Evolutionary conservation across 306 rosid genomes (phyloP).

Genomic region (Prosopis cineraria): DNA sequence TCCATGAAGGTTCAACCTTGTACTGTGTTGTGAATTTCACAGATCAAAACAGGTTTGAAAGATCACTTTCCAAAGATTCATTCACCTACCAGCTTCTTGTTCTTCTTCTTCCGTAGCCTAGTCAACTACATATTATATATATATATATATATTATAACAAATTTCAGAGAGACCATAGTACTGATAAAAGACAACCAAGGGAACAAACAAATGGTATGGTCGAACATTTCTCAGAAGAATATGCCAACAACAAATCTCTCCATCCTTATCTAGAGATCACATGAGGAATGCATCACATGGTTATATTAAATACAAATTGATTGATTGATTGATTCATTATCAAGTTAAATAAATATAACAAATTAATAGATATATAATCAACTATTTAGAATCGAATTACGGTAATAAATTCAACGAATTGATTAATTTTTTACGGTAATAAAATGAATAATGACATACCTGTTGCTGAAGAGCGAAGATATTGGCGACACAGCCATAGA

Average conservation of each 20-base stretch:
- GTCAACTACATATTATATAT: neutral
- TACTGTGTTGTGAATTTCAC: neutral
- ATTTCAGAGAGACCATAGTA: neutral
- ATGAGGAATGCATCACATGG: neutral
- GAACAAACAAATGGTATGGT: constrained; percentile 29
- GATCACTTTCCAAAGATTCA: constrained; percentile 32
- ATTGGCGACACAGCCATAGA: constrained; percentile 92
- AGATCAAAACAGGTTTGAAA: neutral
- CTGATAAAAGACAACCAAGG: constrained; percentile 17
- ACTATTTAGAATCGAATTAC: too few relatives aligned
- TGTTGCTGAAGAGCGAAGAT: constrained; percentile 94
- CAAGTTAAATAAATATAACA: neutral
- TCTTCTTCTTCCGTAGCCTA: neutral
- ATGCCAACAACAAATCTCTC: neutral
- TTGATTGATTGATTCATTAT: neutral
- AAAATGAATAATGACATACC: too few relatives aligned
- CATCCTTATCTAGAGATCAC: constrained; percentile 38
- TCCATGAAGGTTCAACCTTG: constrained; percentile 4
- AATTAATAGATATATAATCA: too few relatives aligned
- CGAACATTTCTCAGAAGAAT: constrained; percentile 18
- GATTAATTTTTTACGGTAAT: too few relatives aligned
- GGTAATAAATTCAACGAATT: too few relatives aligned
- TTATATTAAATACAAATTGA: constrained; percentile 6
- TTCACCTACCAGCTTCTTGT: constrained; percentile 19
- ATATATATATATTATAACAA: neutral